phyloP scores from a whole-genome alignment of 345 rosid genomes.

The Dipteronia sinensis region DNA sequence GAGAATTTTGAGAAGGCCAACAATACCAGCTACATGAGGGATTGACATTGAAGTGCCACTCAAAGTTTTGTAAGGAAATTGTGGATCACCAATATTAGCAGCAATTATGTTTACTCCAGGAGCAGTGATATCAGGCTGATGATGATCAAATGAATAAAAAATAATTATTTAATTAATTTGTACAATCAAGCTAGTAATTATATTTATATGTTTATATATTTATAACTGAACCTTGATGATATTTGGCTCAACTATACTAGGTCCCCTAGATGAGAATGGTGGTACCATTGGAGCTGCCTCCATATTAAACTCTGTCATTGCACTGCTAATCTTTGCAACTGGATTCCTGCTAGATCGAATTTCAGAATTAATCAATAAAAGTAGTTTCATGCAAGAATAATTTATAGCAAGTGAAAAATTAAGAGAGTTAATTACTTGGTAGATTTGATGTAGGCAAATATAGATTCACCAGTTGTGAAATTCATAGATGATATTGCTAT shows the following conservation, averaged over 20 bases:
- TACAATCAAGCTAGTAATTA: too few relatives aligned
- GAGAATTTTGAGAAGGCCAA: slow-evolving; percentile 46
- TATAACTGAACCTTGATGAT: slow-evolving; percentile 34
- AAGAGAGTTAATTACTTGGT: slow-evolving; percentile 35
- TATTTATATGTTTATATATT: too few relatives aligned
- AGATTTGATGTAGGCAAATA: slow-evolving; percentile 44
- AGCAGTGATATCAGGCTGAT: slow-evolving; percentile 59
- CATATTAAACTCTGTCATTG: slow-evolving; percentile 5
- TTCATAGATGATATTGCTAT: slow-evolving; percentile 33
- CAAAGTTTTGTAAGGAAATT: slow-evolving; percentile 20
- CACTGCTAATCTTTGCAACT: slow-evolving; percentile 22
- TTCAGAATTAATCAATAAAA: not conserved
- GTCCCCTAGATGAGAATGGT: slow-evolving; percentile 44
- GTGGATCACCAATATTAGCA: slow-evolving; percentile 33
- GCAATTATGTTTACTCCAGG: slow-evolving; percentile 55
- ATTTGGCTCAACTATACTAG: slow-evolving; percentile 27
- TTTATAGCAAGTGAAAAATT: not conserved
- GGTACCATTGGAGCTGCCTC: slow-evolving; percentile 34
- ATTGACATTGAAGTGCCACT: slow-evolving; percentile 63
- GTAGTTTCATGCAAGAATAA: not conserved
- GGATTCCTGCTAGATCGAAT: slow-evolving; percentile 29
- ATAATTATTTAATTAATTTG: too few relatives aligned
- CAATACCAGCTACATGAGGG: slow-evolving; percentile 55
- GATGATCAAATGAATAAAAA: not conserved
- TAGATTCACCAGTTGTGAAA: slow-evolving; percentile 33